Conservation (phyloP, 2,329 filamentous ascomycete species). For the Alternaria brassicae region DNA sequence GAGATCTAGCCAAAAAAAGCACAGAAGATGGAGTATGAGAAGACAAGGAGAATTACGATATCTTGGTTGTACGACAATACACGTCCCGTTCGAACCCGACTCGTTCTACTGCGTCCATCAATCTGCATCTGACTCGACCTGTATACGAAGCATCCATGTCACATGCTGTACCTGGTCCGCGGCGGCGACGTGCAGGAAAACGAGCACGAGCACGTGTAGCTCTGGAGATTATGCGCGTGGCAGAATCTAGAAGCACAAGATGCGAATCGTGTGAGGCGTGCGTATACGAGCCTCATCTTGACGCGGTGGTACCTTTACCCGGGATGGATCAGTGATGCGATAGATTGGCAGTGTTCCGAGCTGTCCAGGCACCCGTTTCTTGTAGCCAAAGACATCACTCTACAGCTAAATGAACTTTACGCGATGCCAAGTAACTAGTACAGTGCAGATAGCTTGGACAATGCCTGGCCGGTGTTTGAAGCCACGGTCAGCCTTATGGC, state of each 20-base stretch:
- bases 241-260: constrained; percentile 10
- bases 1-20: constrained; percentile 15
- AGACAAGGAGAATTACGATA: neutral
- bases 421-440: neutral
- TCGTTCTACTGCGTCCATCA: neutral
- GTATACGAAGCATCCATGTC: neutral
- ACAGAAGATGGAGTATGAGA: neutral
- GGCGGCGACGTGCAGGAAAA: constrained; percentile 13
- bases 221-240: constrained; percentile 9
- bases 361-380: neutral
- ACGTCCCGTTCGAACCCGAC: neutral
- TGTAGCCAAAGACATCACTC: neutral
- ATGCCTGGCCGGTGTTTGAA: neutral
- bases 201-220: constrained; percentile 2
- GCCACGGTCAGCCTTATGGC: too few species aligned
- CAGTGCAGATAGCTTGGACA: neutral
- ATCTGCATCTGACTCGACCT: constrained; percentile 7
- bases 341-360: neutral
- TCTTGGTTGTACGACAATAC: neutral
- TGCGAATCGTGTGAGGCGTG: constrained; percentile 4
- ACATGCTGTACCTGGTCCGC: constrained; percentile 2
- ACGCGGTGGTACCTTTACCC: constrained; percentile 15
- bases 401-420: too few species aligned
- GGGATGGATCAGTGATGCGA: neutral
- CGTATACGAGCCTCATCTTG: constrained; percentile 7